Percentiles rank a stretch among this genome's conserved stretches.
phyloP scores from a whole-genome alignment of 257 asterid genomes.

The Solanum etuberosum region DNA sequence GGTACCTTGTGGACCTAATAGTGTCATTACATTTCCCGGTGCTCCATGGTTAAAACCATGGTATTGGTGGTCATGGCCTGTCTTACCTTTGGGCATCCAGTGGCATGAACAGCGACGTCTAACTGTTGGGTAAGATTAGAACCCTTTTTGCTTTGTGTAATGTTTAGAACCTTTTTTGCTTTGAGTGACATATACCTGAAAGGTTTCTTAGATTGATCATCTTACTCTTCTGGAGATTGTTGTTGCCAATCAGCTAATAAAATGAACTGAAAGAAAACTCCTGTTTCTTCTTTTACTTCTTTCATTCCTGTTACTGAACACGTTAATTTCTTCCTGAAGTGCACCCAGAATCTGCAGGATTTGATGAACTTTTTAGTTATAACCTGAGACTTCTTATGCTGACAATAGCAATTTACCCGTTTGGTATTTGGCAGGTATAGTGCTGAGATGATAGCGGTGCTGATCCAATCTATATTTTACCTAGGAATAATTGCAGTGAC shows the following conservation, averaged over 20 bases:
- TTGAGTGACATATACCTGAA: not conserved
- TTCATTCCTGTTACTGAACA: not conserved
- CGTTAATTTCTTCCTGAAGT: not conserved
- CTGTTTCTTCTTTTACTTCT: not conserved
- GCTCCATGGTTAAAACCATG: constrained; percentile 94
- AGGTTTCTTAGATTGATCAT: not conserved
- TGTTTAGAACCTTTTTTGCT: not conserved
- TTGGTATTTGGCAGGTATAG: constrained; percentile 29
- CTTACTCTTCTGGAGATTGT: not conserved
- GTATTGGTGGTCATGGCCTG: constrained; percentile 99
- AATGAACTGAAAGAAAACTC: not conserved
- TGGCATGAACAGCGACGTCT: constrained; percentile 73
- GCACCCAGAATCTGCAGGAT: not conserved
- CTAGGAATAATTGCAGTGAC: constrained; percentile 44
- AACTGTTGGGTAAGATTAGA: constrained; percentile 57
- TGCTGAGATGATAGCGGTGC: constrained; percentile 45
- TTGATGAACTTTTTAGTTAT: not conserved
- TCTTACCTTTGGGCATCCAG: constrained; percentile 73
- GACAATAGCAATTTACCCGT: not conserved
- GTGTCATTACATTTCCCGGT: constrained; percentile 82
- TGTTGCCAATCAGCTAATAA: not conserved
- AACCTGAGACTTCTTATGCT: not conserved
- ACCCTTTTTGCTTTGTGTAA: not conserved
- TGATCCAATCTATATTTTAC: constrained; percentile 40
- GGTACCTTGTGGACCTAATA: constrained; percentile 89